These are phyloP conservation scores for Linnemannia zychae DNA, from an alignment of 192 early-diverging fungal species.

Conservation along the genomic window DNA sequence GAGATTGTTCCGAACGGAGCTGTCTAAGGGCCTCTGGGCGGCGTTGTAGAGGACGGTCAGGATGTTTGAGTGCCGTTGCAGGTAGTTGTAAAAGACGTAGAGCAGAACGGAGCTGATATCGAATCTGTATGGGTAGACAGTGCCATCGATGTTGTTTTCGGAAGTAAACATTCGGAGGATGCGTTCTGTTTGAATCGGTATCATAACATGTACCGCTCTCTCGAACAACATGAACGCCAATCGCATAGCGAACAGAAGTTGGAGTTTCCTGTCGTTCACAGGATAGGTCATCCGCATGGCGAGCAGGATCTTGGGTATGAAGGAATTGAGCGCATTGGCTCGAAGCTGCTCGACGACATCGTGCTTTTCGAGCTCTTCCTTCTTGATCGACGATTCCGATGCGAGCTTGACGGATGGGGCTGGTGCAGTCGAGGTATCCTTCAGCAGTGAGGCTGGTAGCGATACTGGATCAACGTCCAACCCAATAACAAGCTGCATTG, in stretches of 20 bases:
- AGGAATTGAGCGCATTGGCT: constrained; percentile 4
- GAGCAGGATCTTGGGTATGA: constrained; percentile 16
- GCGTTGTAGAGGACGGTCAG: not conserved
- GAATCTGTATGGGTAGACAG: not conserved
- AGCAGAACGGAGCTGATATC: constrained; percentile 5
- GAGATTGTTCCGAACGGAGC: not conserved
- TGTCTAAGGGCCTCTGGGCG: not conserved
- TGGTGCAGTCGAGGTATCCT: not conserved
- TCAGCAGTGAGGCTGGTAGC: constrained; percentile 3
- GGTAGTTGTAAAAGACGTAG: constrained; percentile 23
- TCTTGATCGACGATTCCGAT: not conserved
- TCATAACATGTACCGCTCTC: constrained; percentile 2
- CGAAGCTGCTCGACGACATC: constrained; percentile 3
- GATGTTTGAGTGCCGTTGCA: constrained; percentile 2
- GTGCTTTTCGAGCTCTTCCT: not conserved
- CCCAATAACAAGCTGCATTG: not conserved
- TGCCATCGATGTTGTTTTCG: not conserved
- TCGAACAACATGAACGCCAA: not conserved
- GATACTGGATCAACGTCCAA: not conserved
- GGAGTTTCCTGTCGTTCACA: not conserved
- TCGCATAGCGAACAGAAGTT: not conserved
- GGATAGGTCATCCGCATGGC: constrained; percentile 13
- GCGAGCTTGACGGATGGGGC: not conserved
- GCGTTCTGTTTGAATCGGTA: constrained; percentile 21
- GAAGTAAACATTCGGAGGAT: constrained; percentile 12